Evolutionary conservation across 2,329 filamentous ascomycete species (phyloP), one percentile per base, ranked within the genome.

Genomic region (Xylariaceae sp.): DNA sequence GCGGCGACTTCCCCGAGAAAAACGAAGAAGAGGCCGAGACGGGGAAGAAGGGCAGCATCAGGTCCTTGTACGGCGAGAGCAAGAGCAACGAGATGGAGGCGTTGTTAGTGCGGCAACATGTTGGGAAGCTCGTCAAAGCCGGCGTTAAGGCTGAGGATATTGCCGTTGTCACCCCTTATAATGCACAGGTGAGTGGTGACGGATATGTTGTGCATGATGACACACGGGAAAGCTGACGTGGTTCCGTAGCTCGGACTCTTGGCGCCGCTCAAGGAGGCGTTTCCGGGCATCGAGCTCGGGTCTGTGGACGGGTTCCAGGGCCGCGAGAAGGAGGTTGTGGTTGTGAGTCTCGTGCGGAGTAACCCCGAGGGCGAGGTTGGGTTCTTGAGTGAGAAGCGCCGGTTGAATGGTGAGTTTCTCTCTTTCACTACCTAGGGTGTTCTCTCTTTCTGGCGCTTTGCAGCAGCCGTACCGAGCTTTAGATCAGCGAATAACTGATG

Each of bases 291-390:
- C 54, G 94, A 99, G 73, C 80, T 99, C n/a, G 94, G 94, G 39
- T 96, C 91, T 68, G 90, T 99, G 1, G 94, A 99, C 73, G 94
- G 93, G 1, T 99, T 99, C 72, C 94, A 99, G 74, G 94, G 94
- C 39, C 85, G 94, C 15, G 94, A 99, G 75, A 99, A 99, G 75
- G 94, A 99, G 74, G 94, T 90, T 2, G 88, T 99, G 13, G 83
- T 99, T 45, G 87, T 99, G 55, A 96, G 88, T 73, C 82, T 97
- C n/a, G 94, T 99, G 58, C 83, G 94, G 65, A 97, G 92, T 74
- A 99, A 99, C 72, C 66, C 85, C 4, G 84, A 92, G 53, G 85
- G 87, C 54, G 92, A 97, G 72, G 92, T 97, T 11, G 94, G 94
- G 8, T 99, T 99, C 70, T 77, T 99, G 44, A 90, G 86, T 11